Base-by-base conservation (phyloP, 495 filamentous ascomycete genomes). In the Immersiella caudata region DNA sequence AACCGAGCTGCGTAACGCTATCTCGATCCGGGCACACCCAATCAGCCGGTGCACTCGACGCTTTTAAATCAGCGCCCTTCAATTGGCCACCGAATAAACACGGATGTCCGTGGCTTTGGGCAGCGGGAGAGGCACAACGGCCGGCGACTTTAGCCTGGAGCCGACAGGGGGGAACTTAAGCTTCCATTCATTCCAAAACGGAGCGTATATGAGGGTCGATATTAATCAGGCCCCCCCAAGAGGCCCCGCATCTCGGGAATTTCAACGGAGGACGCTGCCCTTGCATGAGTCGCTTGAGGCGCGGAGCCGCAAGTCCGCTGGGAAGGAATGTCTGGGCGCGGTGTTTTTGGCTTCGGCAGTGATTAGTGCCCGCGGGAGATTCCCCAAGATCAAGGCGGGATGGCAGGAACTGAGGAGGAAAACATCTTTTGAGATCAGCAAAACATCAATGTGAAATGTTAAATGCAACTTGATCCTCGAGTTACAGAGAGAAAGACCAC, bases 91-190 rank as follows among this genome's bases (percentile, higher is more conserved):
- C 20, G 20, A 8, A 21, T 2, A 16, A n/a, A 2, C 6, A 25
- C 52, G 49, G 57, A 55, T 29, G 57, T 67, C 49, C 26, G 18
- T 56, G 20, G 46, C 40, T 55, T n/a, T 18, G 20, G 46, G 29
- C 11, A 26, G 50, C 35, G 20, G 55, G 57, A 46, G 56, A 62
- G 40, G 24, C 29, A 26, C 35, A 21, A 62, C 49, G 40, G 49
- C 59, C 58, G 18, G n/a, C 21, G 20, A 22, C 27, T 64, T 68
- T 68, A 68, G 66, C 66, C 66, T 68, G 66, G 60, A 68, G 51
- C 50, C 51, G 51, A 16, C 46, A 24, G 7, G 21, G 40, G 20
- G 24, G 8, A 21, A 51, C 16, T 60, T 46, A 60, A 66, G 54
- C 51, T 58, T 66, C 36, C 18, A 59, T 59, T 22, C 24, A 55